Evolutionary conservation across 1,284 basidiomycete species (phyloP).

Genomic region (Phenoliferia sp.): DNA sequence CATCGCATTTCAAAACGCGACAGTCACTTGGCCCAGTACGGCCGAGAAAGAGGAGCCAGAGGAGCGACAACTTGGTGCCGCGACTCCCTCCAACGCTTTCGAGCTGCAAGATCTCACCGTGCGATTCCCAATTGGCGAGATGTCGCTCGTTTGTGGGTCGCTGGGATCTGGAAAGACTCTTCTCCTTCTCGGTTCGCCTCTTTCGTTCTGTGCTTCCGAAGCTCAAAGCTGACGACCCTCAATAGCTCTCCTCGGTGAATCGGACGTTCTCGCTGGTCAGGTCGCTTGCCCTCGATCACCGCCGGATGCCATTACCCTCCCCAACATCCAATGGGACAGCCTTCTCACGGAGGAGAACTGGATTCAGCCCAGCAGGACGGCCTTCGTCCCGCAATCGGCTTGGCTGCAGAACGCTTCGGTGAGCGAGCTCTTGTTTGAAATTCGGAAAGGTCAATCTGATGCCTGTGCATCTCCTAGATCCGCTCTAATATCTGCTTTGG

Average conservation of each 20-base stretch:
- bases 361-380: constrained; percentile 66
- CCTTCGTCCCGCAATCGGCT: constrained; percentile 44
- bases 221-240: constrained; percentile 4
- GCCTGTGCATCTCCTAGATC: constrained; percentile 2
- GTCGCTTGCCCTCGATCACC: constrained; percentile 75
- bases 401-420: constrained; percentile 56
- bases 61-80: not conserved
- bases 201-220: constrained; percentile 26
- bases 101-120: constrained; percentile 62
- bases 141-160: constrained; percentile 64
- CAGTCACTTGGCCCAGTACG: constrained; percentile 71
- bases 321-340: constrained; percentile 30
- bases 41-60: constrained; percentile 38
- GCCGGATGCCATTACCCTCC: constrained; percentile 65
- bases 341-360: constrained; percentile 56
- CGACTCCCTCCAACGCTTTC: constrained; percentile 66
- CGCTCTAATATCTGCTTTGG: constrained; percentile 70
- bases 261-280: constrained; percentile 75
- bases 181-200: constrained; percentile 49
- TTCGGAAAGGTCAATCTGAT: not conserved
- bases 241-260: constrained; percentile 79
- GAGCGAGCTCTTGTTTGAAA: not conserved
- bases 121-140: constrained; percentile 62
- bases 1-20: constrained; percentile 74
- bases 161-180: constrained; percentile 78